Conservation (phyloP, 106 monocot species). For the Phalaenopsis equestris region DNA sequence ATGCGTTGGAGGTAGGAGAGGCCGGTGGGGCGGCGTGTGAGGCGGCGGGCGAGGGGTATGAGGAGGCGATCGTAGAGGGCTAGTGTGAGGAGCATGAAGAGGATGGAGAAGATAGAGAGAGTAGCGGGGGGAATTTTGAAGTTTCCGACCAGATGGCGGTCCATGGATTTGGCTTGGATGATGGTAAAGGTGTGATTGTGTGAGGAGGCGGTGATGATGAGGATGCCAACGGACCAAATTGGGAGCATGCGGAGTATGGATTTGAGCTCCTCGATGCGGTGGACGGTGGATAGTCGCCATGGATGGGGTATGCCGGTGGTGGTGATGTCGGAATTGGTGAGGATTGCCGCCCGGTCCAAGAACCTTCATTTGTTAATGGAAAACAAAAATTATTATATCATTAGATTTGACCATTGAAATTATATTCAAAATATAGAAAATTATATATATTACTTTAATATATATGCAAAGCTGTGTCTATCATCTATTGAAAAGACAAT, state of each 20-base stretch:
- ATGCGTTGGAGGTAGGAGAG: constrained; percentile 35
- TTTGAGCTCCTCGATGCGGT: constrained; percentile 48
- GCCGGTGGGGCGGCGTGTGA: constrained; percentile 25
- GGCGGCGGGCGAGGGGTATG: constrained; percentile 24
- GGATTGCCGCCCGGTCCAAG: constrained; percentile 31
- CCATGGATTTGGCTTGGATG: constrained; percentile 36
- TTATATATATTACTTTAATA: no score
- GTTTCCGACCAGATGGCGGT: constrained; percentile 25
- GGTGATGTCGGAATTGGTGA: constrained; percentile 11
- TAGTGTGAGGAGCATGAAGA: constrained; percentile 21
- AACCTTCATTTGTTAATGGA: constrained; percentile 14
- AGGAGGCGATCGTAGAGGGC: constrained; percentile 31
- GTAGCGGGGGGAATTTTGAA: constrained; percentile 31
- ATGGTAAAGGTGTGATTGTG: constrained; percentile 40
- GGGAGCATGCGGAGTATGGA: constrained; percentile 41
- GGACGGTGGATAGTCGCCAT: constrained; percentile 44
- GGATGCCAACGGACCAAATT: constrained; percentile 39
- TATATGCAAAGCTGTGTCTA: no score
- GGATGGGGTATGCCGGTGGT: constrained; percentile 9
- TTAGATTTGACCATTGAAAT: no score
- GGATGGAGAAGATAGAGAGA: constrained; percentile 22
- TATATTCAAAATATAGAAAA: no score
- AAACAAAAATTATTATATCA: no score
- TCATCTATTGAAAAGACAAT: no score
- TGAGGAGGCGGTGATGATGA: constrained; percentile 18